Percentiles rank a stretch among this genome's conserved stretches.
Conservation (phyloP, 2,329 filamentous ascomycete species). For the Thelonectria olida region DNA sequence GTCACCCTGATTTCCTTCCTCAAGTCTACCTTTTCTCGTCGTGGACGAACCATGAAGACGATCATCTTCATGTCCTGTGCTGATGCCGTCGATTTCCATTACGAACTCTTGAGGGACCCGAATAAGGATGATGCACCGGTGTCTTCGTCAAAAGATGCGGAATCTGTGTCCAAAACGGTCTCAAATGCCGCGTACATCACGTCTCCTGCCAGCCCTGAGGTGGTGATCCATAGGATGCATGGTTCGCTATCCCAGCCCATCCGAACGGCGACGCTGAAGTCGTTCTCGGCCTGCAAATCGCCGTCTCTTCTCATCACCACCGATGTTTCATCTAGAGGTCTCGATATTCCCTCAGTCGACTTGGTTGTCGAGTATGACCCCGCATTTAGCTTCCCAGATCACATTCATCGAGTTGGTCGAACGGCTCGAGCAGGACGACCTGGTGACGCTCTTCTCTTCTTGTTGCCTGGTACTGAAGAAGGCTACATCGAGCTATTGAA, state of each 20-base stretch:
- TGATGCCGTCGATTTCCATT: conserved; percentile 97
- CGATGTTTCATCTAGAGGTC: conserved; percentile 92
- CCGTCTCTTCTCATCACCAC: conserved; percentile 90
- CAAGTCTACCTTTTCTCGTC: conserved; percentile 86
- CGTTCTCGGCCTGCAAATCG: conserved; percentile 78
- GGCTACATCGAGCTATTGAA: conserved; percentile 83
- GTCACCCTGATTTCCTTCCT: conserved; percentile 87
- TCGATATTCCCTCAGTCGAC: conserved; percentile 95
- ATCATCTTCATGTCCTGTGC: conserved; percentile 98
- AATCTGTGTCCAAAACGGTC: conserved; percentile 66
- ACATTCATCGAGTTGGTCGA: conserved; percentile 92
- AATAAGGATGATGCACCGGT: conserved; percentile 41
- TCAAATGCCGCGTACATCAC: conserved; percentile 77
- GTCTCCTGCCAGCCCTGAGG: conserved; percentile 74
- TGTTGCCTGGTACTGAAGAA: conserved; percentile 91
- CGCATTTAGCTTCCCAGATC: conserved; percentile 91
- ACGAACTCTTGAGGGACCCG: conserved; percentile 74
- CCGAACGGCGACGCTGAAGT: conserved; percentile 84
- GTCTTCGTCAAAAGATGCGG: conserved; percentile 43
- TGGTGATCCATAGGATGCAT: conserved; percentile 88
- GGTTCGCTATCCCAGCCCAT: conserved; percentile 89
- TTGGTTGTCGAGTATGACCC: conserved; percentile 96
- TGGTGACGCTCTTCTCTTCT: conserved; percentile 87
- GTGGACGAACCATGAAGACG: conserved; percentile 93
- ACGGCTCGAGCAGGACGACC: conserved; percentile 92